Evolutionary conservation across 768 basidiomycete genomes (phyloP).

Genomic region (Mycena belliarum): DNA sequence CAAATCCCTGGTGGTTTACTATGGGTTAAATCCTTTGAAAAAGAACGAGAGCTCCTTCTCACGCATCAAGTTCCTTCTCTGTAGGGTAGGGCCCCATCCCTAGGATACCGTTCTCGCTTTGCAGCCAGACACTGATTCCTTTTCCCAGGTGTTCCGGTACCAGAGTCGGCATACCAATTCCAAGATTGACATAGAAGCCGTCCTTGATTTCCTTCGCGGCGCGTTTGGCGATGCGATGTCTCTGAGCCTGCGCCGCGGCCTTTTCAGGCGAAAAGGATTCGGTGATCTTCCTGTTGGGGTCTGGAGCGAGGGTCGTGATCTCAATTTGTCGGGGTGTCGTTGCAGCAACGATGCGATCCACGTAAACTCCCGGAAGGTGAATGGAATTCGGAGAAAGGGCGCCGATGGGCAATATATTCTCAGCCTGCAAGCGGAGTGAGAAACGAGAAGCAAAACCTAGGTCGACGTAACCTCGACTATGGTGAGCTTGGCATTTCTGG

Average conservation of each 20-base stretch:
- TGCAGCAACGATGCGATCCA: conserved; percentile 84
- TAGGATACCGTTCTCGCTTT: conserved; percentile 89
- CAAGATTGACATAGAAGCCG: conserved; percentile 86
- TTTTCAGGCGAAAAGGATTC: conserved; percentile 46
- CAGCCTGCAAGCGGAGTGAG: conserved; percentile 54
- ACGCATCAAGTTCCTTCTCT: conserved; percentile 78
- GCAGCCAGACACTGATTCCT: conserved; percentile 82
- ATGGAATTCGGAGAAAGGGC: conserved; percentile 79
- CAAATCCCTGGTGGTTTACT: conserved; percentile 64
- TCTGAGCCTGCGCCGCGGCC: conserved; percentile 51
- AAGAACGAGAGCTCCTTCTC: conserved; percentile 31
- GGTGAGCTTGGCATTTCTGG: conserved; percentile 83
- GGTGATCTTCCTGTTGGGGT: conserved; percentile 30
- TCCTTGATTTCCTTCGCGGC: conserved; percentile 89
- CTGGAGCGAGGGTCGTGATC: conserved; percentile 65
- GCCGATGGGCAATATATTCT: conserved; percentile 85
- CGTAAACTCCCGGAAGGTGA: conserved; percentile 83
- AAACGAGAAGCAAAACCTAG: not conserved
- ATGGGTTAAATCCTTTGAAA: not conserved
- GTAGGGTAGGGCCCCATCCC: conserved; percentile 93
- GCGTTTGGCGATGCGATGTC: conserved; percentile 79
- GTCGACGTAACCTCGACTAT: conserved; percentile 78
- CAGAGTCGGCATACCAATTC: conserved; percentile 90
- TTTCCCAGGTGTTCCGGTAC: conserved; percentile 77
- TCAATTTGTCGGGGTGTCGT: conserved; percentile 80